Evolutionary conservation across 1,284 basidiomycete species (phyloP).

Genomic region (Ceratobasidium papillatum): DNA sequence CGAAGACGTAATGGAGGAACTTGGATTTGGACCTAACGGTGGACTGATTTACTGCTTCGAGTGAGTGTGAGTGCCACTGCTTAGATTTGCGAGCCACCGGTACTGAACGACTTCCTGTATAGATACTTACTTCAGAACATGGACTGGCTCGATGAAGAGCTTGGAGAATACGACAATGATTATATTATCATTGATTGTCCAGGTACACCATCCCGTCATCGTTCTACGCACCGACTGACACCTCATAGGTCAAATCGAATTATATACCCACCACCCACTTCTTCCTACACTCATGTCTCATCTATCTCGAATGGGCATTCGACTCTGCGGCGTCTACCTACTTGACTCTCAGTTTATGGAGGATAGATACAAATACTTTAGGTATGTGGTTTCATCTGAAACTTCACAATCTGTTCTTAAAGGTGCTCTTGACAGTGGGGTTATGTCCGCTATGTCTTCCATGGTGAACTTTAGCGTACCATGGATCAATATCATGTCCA

Average conservation of each 20-base stretch:
- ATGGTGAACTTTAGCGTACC: constrained; percentile 98
- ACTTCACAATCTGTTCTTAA: background rate
- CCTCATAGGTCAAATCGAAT: constrained; percentile 89
- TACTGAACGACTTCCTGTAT: constrained; percentile 11
- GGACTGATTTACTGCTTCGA: constrained; percentile 99
- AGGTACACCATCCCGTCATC: constrained; percentile 58
- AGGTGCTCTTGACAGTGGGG: constrained; percentile 68
- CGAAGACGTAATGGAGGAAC: constrained; percentile 96
- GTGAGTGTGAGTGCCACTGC: constrained; percentile 66
- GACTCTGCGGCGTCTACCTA: constrained; percentile 87
- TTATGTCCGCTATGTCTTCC: constrained; percentile 96
- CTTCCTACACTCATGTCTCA: constrained; percentile 86
- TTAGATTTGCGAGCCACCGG: background rate
- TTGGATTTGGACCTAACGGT: constrained; percentile 96
- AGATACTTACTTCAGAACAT: constrained; percentile 97
- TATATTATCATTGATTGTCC: constrained; percentile 99
- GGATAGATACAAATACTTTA: constrained; percentile 98
- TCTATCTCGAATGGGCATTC: constrained; percentile 74
- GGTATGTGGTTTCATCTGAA: constrained; percentile 55
- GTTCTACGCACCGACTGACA: background rate
- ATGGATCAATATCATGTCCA: constrained; percentile 98
- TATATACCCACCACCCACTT: constrained; percentile 98
- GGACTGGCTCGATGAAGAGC: constrained; percentile 98
- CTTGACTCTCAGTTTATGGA: constrained; percentile 99
- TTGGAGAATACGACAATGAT: constrained; percentile 95